These are phyloP conservation scores for Boletus patriciae DNA, from an alignment of 768 basidiomycete genomes.

Conservation along the genomic window DNA sequence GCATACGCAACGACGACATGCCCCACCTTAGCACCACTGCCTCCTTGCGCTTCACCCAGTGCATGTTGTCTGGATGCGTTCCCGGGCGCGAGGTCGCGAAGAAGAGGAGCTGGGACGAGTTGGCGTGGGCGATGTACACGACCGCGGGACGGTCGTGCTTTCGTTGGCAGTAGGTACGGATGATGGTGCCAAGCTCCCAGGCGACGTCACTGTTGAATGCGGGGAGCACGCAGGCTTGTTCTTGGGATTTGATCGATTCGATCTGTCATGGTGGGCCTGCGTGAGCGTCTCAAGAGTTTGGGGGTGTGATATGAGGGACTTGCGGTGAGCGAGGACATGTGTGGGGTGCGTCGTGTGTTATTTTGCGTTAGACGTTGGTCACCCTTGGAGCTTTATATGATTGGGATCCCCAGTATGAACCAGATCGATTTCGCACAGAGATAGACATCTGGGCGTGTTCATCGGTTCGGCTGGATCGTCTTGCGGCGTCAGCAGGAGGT, in stretches of 20 bases:
- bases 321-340: background rate
- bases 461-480: too few relatives aligned
- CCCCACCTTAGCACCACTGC: slow-evolving; percentile 35
- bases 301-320: background rate
- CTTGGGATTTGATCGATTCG: slow-evolving; percentile 23
- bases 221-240: slow-evolving; percentile 26
- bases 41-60: slow-evolving; percentile 37
- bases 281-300: background rate
- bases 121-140: slow-evolving; percentile 32
- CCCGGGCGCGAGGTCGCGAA: slow-evolving; percentile 29
- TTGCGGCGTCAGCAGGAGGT: too few relatives aligned
- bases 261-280: slow-evolving; percentile 5
- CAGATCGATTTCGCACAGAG: too few relatives aligned
- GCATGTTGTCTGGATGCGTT: slow-evolving; percentile 32
- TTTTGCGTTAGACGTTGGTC: too few relatives aligned
- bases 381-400: too few relatives aligned
- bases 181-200: slow-evolving; percentile 32
- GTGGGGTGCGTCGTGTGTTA: too few relatives aligned
- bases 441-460: too few relatives aligned
- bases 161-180: slow-evolving; percentile 23
- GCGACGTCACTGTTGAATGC: slow-evolving; percentile 34
- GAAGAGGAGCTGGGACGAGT: slow-evolving; percentile 33
- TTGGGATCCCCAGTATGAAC: too few relatives aligned
- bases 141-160: slow-evolving; percentile 24
- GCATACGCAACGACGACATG: slow-evolving; percentile 28